Percentiles rank a stretch among this genome's conserved stretches.
These are phyloP conservation scores for Gigaspora rosea DNA, from an alignment of 192 early-diverging fungal genomes.

Conservation along the genomic window DNA sequence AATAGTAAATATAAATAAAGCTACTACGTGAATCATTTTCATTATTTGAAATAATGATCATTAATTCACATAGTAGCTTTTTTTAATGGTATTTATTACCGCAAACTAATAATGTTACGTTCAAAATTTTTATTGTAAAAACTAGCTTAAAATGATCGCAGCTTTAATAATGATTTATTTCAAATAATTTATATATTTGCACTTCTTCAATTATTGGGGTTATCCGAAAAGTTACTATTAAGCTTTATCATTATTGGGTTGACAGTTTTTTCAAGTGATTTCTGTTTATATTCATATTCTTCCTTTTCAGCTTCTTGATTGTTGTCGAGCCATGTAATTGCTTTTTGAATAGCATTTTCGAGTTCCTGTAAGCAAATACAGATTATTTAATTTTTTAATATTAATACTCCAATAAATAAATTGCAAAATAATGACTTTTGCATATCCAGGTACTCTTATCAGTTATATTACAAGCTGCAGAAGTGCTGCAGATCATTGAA, in stretches of 20 bases:
- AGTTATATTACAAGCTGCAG: no score
- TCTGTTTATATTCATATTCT: slow-evolving; percentile 94
- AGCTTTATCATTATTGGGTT: slow-evolving; percentile 40
- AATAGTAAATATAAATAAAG: no score
- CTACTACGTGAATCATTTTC: no score
- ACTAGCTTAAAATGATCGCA: no score
- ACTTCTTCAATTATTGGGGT: slow-evolving; percentile 73
- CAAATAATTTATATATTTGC: no score
- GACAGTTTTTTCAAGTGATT: slow-evolving; percentile 50
- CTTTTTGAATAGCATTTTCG: slow-evolving; percentile 89
- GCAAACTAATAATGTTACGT: no score
- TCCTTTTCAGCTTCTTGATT: slow-evolving; percentile 96
- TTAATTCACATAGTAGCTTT: no score
- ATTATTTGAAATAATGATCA: no score
- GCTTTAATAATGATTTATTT: no score
- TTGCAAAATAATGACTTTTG: background rate
- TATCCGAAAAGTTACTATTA: slow-evolving; percentile 83
- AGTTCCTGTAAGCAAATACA: background rate
- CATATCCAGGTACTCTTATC: slow-evolving; percentile 78
- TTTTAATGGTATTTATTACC: no score
- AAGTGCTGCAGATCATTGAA: no score
- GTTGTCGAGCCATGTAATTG: slow-evolving; percentile 93
- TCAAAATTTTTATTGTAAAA: no score
- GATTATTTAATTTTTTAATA: background rate
- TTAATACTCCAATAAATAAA: background rate